phyloP scores from a whole-genome alignment of 2,329 filamentous ascomycete species.

The Plectosphaerella plurivora region DNA sequence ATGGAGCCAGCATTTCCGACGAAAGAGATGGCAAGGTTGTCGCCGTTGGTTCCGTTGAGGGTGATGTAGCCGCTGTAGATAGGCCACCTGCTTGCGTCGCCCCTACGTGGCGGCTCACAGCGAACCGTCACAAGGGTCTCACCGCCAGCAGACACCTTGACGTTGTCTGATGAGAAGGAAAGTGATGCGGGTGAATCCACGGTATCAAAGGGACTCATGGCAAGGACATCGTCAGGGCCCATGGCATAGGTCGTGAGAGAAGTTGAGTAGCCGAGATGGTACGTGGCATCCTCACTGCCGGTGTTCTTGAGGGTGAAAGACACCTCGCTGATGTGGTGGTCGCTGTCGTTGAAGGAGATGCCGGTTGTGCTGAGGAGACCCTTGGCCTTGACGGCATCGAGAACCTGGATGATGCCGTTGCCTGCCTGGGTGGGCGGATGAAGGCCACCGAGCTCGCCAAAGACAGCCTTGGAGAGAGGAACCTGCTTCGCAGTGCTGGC shows the following conservation, averaged over 20 bases:
- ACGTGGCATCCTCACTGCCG: constrained; percentile 27
- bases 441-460: constrained; percentile 2
- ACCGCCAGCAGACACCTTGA: constrained; percentile 21
- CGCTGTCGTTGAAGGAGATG: constrained; percentile 40
- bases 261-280: constrained; percentile 27
- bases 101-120: constrained; percentile 18
- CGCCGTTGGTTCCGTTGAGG: constrained; percentile 30
- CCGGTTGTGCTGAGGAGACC: constrained; percentile 29
- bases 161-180: constrained; percentile 8
- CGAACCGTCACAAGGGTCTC: constrained; percentile 19
- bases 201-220: constrained; percentile 11
- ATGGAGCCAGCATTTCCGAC: constrained; percentile 27
- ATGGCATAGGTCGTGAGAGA: constrained; percentile 30
- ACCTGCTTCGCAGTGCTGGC: constrained; percentile 23
- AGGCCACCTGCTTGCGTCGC: constrained; percentile 25
- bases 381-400: constrained; percentile 31
- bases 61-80: constrained; percentile 39
- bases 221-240: constrained; percentile 5
- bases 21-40: constrained; percentile 33
- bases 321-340: constrained; percentile 26
- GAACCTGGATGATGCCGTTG: constrained; percentile 35
- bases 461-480: constrained; percentile 21
- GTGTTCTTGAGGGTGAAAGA: constrained; percentile 35
- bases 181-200: constrained; percentile 12
- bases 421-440: constrained; percentile 35